phyloP scores from a whole-genome alignment of 805 yeast species.

The Teunomyces atbi region DNA sequence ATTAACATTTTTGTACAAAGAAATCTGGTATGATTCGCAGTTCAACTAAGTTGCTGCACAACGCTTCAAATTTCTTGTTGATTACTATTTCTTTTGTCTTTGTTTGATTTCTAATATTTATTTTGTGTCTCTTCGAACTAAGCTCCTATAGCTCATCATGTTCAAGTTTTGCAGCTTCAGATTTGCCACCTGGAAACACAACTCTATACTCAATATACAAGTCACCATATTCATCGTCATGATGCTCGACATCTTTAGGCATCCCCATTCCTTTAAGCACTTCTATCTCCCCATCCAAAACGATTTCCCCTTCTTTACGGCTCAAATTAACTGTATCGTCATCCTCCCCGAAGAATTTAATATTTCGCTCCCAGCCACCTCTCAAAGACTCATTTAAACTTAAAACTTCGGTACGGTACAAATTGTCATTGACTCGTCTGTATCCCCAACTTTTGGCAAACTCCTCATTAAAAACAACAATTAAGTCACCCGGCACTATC shows the following conservation, averaged over 20 bases:
- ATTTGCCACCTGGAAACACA: constrained; percentile 20
- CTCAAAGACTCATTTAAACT: constrained; percentile 65
- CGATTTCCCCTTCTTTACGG: constrained; percentile 51
- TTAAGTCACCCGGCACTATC: constrained; percentile 75
- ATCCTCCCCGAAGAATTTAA: constrained; percentile 66
- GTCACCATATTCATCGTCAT: constrained; percentile 32
- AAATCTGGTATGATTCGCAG: too few relatives aligned
- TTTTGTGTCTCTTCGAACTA: not conserved
- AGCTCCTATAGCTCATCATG: constrained; percentile 23
- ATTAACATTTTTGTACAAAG: too few relatives aligned
- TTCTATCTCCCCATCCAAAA: constrained; percentile 71
- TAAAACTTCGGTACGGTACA: constrained; percentile 80
- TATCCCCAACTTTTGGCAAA: constrained; percentile 69
- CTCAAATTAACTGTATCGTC: constrained; percentile 38
- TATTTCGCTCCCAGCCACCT: constrained; percentile 79
- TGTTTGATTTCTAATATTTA: not conserved
- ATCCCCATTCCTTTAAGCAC: constrained; percentile 74
- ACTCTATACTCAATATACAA: constrained; percentile 45
- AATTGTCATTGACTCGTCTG: constrained; percentile 69
- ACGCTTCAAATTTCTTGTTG: not conserved
- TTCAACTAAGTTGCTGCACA: too few relatives aligned
- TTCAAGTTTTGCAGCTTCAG: constrained; percentile 1
- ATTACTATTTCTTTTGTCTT: not conserved
- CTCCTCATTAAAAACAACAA: constrained; percentile 59
- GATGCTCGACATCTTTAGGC: constrained; percentile 54